Conservation (phyloP, 1,284 basidiomycete genomes). For the Fomitopsis betulina region DNA sequence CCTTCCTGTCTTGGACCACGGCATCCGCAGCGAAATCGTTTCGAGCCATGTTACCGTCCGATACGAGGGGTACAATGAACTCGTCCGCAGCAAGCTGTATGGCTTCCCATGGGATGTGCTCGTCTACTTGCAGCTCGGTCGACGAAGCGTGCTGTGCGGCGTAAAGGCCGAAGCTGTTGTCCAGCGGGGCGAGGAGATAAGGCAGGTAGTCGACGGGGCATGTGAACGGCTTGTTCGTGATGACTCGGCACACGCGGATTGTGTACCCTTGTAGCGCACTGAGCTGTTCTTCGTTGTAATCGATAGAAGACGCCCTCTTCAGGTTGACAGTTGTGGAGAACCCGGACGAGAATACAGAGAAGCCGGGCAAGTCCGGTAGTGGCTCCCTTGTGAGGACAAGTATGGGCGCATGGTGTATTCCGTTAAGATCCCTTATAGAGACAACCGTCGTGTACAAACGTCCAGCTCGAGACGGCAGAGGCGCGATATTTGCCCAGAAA, state of each 20-base stretch:
- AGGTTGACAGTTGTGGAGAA: conserved; percentile 39
- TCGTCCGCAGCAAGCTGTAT: conserved; percentile 46
- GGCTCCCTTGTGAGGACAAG: conserved; percentile 61
- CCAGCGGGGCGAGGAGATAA: conserved; percentile 64
- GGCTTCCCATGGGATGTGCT: conserved; percentile 60
- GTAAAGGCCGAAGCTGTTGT: conserved; percentile 28
- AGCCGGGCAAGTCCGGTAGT: conserved; percentile 48
- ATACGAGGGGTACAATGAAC: conserved; percentile 47
- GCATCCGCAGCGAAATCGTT: conserved; percentile 49
- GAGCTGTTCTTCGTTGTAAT: conserved; percentile 40
- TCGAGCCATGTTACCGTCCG: conserved; percentile 36
- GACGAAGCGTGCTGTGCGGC: conserved; percentile 14
- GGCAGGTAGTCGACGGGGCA: conserved; percentile 48
- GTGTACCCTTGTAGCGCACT: conserved; percentile 58
- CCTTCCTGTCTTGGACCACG: conserved; percentile 67
- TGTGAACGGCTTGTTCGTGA: conserved; percentile 62
- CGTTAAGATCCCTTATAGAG: conserved; percentile 29
- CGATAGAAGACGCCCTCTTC: conserved; percentile 43
- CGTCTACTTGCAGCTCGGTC: conserved; percentile 35
- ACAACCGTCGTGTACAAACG: conserved; percentile 55
- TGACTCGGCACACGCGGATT: conserved; percentile 50
- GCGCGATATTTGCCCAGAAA: conserved; percentile 53
- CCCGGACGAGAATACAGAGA: conserved; percentile 57
- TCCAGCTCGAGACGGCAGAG: conserved; percentile 18
- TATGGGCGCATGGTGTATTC: conserved; percentile 47